Evolutionary conservation across 306 rosid genomes (phyloP).

Genomic region (Prunus fruticosa): DNA sequence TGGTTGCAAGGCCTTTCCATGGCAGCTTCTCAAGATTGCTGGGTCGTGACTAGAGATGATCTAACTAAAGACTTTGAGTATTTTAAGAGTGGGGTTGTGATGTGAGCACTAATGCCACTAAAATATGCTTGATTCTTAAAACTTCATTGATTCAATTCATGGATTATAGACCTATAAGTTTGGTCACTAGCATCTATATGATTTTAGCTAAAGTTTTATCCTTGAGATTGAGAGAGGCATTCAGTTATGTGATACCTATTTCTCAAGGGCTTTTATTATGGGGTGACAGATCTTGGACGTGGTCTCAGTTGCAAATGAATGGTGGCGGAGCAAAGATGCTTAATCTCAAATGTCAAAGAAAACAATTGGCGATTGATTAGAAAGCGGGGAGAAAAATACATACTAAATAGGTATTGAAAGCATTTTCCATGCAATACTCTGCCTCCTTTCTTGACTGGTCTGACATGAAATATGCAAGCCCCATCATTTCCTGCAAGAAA

Average conservation of each 20-base stretch:
- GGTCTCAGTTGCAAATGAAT: not conserved
- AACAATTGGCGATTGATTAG: not conserved
- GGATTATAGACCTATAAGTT: not conserved
- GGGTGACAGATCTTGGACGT: not conserved
- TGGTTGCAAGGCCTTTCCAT: not conserved
- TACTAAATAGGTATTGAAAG: constrained; percentile 85
- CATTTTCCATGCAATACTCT: constrained; percentile 98
- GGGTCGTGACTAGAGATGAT: not conserved
- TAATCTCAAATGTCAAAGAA: constrained; percentile 1
- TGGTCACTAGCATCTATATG: not conserved
- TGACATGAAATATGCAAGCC: constrained; percentile 86
- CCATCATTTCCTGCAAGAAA: constrained; percentile 89
- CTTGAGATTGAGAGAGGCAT: not conserved
- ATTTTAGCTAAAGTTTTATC: not conserved
- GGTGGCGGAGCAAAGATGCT: not conserved
- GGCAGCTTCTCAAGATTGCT: not conserved
- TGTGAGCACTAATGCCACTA: not conserved
- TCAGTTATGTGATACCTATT: not conserved
- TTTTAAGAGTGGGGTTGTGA: not conserved
- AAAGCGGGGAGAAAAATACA: constrained; percentile 32
- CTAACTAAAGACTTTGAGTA: not conserved
- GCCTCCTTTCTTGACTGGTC: constrained; percentile 98
- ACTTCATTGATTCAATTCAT: not conserved
- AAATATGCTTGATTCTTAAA: not conserved
- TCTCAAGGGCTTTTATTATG: not conserved